Evolutionary conservation across 1,139 yeast species (phyloP).

Genomic region (Cylindricascospora bacillispora): DNA sequence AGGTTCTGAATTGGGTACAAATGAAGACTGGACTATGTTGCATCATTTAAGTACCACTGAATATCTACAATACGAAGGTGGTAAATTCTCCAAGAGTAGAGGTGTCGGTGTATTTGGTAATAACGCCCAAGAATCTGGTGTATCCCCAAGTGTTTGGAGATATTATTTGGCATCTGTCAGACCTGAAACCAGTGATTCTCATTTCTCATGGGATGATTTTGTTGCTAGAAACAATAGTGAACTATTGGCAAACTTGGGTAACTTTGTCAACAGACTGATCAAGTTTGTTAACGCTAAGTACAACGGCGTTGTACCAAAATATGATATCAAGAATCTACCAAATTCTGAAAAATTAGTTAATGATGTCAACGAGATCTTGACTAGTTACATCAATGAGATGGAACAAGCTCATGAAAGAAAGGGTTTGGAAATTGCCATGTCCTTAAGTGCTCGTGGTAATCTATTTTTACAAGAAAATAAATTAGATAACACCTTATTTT

Average conservation of each 20-base stretch:
- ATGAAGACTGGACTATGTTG: conserved; percentile 79
- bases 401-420: conserved; percentile 72
- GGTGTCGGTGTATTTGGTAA: conserved; percentile 97
- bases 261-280: conserved; percentile 85
- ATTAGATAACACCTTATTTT: conserved; percentile 75
- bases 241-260: conserved; percentile 89
- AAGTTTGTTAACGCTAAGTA: conserved; percentile 86
- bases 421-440: conserved; percentile 87
- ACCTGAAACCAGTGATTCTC: conserved; percentile 93
- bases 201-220: conserved; percentile 94
- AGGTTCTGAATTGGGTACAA: conserved; percentile 77
- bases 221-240: conserved; percentile 89
- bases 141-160: conserved; percentile 93
- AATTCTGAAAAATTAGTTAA: conserved; percentile 37
- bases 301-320: conserved; percentile 75
- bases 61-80: conserved; percentile 93
- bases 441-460: conserved; percentile 85
- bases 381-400: conserved; percentile 54
- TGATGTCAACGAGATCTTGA: conserved; percentile 52
- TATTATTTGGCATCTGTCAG: conserved; percentile 84
- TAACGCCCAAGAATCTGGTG: conserved; percentile 87
- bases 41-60: conserved; percentile 91
- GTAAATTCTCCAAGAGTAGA: conserved; percentile 93
- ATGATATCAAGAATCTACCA: conserved; percentile 33
- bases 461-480: conserved; percentile 91